Percentiles rank a stretch among this genome's conserved stretches.
Conservation (phyloP, 78 protist genomes). For the Dictyostelium discoideum region dicty_2.7 NC_007091.3:1581501-1582000, state of each 20-base stretch:
- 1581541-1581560: background rate
- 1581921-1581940: background rate
- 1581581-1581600: background rate
- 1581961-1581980: too few relatives aligned
- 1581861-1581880: background rate
- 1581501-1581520: constrained; percentile 6
- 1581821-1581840: background rate
- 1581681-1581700: background rate
- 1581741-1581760: background rate
- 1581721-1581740: background rate
- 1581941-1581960: background rate
- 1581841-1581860: background rate
- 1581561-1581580: background rate
- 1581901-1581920: background rate
- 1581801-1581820: background rate
- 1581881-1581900: background rate
- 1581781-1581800: background rate
- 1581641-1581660: background rate
- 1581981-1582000: background rate
- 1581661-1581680: background rate
- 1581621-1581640: background rate
- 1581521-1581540: background rate
- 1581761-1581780: background rate
- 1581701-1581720: too few relatives aligned
- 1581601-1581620: background rate